phyloP scores from a whole-genome alignment of 805 yeast species.

The Grigorovia yakushimaensis region DNA sequence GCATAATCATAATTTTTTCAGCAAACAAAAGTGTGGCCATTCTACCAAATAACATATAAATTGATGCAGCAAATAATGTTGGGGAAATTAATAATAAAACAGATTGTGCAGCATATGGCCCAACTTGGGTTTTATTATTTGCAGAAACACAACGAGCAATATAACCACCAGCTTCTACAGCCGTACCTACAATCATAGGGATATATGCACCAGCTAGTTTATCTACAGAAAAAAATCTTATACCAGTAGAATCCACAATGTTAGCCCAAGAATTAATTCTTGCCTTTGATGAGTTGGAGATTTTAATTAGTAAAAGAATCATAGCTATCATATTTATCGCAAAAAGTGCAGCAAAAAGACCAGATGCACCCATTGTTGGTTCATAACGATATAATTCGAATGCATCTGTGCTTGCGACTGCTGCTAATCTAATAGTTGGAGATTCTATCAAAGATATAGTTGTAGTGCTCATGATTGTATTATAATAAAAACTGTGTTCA shows the following conservation, averaged over 20 bases:
- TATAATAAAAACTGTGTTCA: too few relatives aligned
- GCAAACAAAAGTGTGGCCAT: conserved; percentile 14
- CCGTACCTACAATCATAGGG: conserved; percentile 23
- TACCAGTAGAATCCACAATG: background rate
- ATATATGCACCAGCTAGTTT: conserved; percentile 8
- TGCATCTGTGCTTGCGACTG: background rate
- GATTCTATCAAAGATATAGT: background rate
- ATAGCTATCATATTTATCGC: conserved; percentile 2
- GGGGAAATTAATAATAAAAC: conserved; percentile 26
- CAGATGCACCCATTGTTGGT: conserved; percentile 12
- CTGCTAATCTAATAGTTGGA: background rate
- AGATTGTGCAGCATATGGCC: conserved; percentile 21
- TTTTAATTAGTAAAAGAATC: background rate
- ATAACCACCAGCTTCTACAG: conserved; percentile 23
- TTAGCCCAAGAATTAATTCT: conserved; percentile 2
- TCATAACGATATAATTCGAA: conserved; percentile 9
- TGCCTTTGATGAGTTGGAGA: background rate
- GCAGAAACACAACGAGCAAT: conserved; percentile 16
- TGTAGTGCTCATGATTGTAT: background rate
- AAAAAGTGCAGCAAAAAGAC: conserved; percentile 10
- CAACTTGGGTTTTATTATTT: conserved; percentile 4
- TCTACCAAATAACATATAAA: conserved; percentile 27
- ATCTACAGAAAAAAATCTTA: background rate
- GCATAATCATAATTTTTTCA: conserved; percentile 13
- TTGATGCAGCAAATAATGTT: conserved; percentile 25